Evolutionary conservation across 345 rosid genomes (phyloP).

Genomic region (Isatis tinctoria): DNA sequence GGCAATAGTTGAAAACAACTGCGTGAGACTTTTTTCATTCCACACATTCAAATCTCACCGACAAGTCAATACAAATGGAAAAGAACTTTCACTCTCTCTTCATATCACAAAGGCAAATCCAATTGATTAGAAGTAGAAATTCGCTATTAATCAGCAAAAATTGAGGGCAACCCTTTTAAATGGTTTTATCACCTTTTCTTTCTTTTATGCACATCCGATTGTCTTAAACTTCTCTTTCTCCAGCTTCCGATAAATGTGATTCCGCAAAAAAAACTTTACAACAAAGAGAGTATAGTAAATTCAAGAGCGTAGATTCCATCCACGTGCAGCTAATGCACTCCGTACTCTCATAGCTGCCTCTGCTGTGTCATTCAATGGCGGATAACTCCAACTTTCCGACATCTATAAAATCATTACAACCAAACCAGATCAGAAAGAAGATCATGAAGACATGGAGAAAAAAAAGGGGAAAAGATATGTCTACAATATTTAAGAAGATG

Average conservation of each 20-base stretch:
- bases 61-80: neutral
- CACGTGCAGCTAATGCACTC: slow-evolving; percentile 69
- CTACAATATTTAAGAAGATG: neutral
- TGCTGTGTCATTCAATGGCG: slow-evolving; percentile 83
- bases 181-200: slow-evolving; percentile 12
- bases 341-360: slow-evolving; percentile 78
- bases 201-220: slow-evolving; percentile 27
- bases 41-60: neutral
- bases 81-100: neutral
- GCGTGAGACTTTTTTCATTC: neutral
- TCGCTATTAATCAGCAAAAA: slow-evolving; percentile 11
- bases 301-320: slow-evolving; percentile 71
- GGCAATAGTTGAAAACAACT: neutral
- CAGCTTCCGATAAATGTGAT: slow-evolving; percentile 6
- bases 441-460: neutral
- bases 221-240: slow-evolving; percentile 3
- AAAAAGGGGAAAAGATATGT: neutral
- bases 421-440: neutral
- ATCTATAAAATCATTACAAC: slow-evolving; percentile 44
- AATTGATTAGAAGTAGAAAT: neutral
- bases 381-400: slow-evolving; percentile 92
- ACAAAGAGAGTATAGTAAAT: slow-evolving; percentile 2
- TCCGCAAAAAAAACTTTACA: slow-evolving; percentile 7
- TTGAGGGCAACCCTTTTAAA: neutral
- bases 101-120: neutral